Base-by-base conservation (phyloP, 441 rosid genomes). In the Iberis amara region DNA sequence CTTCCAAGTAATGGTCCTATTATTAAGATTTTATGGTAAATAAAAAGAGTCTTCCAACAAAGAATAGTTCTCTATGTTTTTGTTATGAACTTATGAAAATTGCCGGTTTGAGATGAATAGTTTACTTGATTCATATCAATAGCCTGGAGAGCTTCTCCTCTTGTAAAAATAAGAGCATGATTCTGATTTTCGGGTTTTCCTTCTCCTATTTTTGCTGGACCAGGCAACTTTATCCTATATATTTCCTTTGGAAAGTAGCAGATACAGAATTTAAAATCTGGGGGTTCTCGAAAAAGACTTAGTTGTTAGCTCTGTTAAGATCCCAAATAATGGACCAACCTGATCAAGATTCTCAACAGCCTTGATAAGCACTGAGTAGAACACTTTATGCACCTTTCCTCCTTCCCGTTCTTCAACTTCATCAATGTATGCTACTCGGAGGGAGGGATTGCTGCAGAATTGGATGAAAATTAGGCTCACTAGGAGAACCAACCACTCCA, bases 131-230 rank as follows among this genome's bases (percentile, higher is more conserved):
- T 87, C 96, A 90, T 90, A 72, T 90, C 98, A 70, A 90, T 90
- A 52, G 92, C 72, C 61, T 84, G 97, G 57, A 89, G 83, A 63
- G 97, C 96, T 80, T 86, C 97, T 61, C 94, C 97, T 44, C 97
- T 77, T 35, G 94, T 86, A 48, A 89, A 84, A 49, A 90, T 57
- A 47, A 83, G 67, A 38, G 98, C 96, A 67, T 90, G 97, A 47
- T 84, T 90, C 74, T 90, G 97, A 71, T 90, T 82, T 71, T 82
- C 97, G 18, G 97, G 97, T 70, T 86, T 86, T 60, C 96, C 97
- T 78, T 90, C 98, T 68, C 95, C 98, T 46, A 82, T 43, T 73
- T 90, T 86, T 33, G 90, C 94, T 13, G 76, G 44, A 60, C 94
- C 96, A 15, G 97, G 97, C 57, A 90, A 65, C 67, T 78, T 90